Evolutionary conservation across 177 flowering plant genomes (phyloP).

Genomic region (Telopea speciosissima): DNA sequence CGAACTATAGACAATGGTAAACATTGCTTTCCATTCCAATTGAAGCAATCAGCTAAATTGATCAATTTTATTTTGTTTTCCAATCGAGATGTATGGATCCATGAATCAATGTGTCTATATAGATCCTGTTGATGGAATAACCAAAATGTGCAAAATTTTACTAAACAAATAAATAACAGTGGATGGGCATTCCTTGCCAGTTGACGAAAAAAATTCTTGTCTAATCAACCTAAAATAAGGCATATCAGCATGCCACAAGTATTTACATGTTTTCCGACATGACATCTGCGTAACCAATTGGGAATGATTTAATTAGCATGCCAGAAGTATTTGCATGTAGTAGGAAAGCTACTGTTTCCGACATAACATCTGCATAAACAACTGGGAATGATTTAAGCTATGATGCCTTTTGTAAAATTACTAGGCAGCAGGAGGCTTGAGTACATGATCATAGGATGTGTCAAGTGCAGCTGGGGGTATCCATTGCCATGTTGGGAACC

Average conservation of each 20-base stretch:
- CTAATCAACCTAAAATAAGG: not conserved
- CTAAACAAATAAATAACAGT: not conserved
- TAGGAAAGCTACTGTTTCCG: constrained; percentile 2
- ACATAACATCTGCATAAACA: constrained; percentile 3
- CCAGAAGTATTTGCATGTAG: constrained; percentile 17
- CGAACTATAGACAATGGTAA: too few species aligned
- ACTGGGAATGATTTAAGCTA: constrained; percentile 1
- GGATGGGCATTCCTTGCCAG: not conserved
- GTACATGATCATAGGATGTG: constrained; percentile 65
- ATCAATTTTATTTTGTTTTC: not conserved
- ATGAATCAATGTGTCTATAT: too few species aligned
- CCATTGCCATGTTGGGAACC: constrained; percentile 70
- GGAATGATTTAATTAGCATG: not conserved
- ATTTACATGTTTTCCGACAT: constrained; percentile 25
- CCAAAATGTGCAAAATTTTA: too few species aligned
- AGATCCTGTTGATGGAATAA: too few species aligned
- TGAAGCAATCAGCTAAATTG: not conserved
- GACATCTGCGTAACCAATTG: constrained; percentile 2
- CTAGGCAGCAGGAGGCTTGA: constrained; percentile 76
- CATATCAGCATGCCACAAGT: constrained; percentile 3
- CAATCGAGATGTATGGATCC: not conserved
- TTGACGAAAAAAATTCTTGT: not conserved
- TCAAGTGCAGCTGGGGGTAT: constrained; percentile 49
- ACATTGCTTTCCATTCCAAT: not conserved
- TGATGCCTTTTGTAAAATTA: constrained; percentile 2